Percentiles rank a stretch among this genome's conserved stretches.
phyloP scores from a whole-genome alignment of 1,284 basidiomycete species.

The Mycena citricolor region DNA sequence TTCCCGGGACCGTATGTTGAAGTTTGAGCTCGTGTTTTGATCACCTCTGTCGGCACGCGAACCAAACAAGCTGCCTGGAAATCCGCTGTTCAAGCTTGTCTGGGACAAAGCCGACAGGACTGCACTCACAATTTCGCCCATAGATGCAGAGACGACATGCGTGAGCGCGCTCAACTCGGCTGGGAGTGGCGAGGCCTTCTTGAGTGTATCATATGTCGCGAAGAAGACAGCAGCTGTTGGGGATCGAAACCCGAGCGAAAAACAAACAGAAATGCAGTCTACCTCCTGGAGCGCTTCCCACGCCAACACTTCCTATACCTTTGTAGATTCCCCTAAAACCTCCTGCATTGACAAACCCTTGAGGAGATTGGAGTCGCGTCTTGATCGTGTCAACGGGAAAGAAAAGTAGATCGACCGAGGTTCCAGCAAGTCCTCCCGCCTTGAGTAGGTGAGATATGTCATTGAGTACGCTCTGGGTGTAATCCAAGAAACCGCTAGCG shows the following conservation, averaged over 20 bases:
- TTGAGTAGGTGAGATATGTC: conserved; percentile 31
- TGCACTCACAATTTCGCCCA: conserved; percentile 76
- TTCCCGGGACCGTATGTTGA: conserved; percentile 43
- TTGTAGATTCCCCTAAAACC: conserved; percentile 93
- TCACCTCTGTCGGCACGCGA: conserved; percentile 92
- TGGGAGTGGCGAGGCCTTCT: conserved; percentile 65
- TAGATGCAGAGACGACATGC: conserved; percentile 80
- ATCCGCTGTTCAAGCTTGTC: conserved; percentile 19
- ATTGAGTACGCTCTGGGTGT: neutral
- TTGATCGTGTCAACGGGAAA: conserved; percentile 98
- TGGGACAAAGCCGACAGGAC: conserved; percentile 17
- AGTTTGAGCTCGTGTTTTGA: conserved; percentile 75
- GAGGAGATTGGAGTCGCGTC: conserved; percentile 86
- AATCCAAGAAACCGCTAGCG: too few species aligned
- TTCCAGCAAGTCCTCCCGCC: conserved; percentile 88
- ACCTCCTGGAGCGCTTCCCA: conserved; percentile 97
- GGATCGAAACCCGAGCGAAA: neutral
- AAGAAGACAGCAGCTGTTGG: conserved; percentile 89
- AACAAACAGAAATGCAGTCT: conserved; percentile 28
- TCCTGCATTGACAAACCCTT: conserved; percentile 85
- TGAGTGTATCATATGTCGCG: conserved; percentile 90
- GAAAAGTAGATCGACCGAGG: conserved; percentile 91
- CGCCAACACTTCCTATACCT: conserved; percentile 92
- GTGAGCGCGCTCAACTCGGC: conserved; percentile 64
- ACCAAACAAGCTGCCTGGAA: conserved; percentile 85